Evolutionary conservation across 2,329 filamentous ascomycete genomes (phyloP).

Genomic region (Blastomyces silverae): DNA sequence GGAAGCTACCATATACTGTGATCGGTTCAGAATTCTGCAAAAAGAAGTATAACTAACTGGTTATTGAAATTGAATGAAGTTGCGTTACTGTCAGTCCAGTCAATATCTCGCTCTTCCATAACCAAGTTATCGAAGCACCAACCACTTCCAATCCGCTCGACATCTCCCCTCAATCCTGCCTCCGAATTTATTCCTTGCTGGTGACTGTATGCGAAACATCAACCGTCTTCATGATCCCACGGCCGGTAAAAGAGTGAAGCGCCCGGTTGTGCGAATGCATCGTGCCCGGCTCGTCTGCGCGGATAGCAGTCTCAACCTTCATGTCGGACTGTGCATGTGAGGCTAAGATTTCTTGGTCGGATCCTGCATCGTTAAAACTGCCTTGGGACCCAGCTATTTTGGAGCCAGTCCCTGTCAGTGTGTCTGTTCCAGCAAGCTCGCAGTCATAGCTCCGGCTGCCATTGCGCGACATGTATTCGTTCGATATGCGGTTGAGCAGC

Average conservation of each 20-base stretch:
- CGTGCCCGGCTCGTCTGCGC: slow-evolving; percentile 16
- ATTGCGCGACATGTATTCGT: slow-evolving; percentile 27
- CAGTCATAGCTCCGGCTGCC: slow-evolving; percentile 6
- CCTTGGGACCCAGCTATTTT: slow-evolving; percentile 3
- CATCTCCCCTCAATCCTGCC: background rate
- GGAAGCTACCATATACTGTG: too few relatives aligned
- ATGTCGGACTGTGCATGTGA: slow-evolving; percentile 26
- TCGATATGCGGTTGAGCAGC: slow-evolving; percentile 31
- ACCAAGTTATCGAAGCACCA: background rate
- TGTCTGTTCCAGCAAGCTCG: slow-evolving; percentile 11
- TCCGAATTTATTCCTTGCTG: slow-evolving; percentile 1
- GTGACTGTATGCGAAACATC: slow-evolving; percentile 25
- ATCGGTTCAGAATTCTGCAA: too few relatives aligned
- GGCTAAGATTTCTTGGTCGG: slow-evolving; percentile 28
- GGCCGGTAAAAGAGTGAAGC: slow-evolving; percentile 16
- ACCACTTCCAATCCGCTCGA: background rate
- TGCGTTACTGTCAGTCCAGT: too few relatives aligned
- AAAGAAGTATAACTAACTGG: too few relatives aligned
- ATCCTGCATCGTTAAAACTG: slow-evolving; percentile 18
- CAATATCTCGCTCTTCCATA: background rate
- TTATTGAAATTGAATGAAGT: too few relatives aligned
- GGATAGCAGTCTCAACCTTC: slow-evolving; percentile 28
- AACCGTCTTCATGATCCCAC: slow-evolving; percentile 29
- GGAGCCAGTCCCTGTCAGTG: slow-evolving; percentile 5
- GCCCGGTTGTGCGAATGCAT: slow-evolving; percentile 8